A percentile compares a stretch with the other conserved stretches of the same genome.
Evolutionary conservation across 2,329 filamentous ascomycete genomes (phyloP).

Genomic region (Paecilomyces formosus): DNA sequence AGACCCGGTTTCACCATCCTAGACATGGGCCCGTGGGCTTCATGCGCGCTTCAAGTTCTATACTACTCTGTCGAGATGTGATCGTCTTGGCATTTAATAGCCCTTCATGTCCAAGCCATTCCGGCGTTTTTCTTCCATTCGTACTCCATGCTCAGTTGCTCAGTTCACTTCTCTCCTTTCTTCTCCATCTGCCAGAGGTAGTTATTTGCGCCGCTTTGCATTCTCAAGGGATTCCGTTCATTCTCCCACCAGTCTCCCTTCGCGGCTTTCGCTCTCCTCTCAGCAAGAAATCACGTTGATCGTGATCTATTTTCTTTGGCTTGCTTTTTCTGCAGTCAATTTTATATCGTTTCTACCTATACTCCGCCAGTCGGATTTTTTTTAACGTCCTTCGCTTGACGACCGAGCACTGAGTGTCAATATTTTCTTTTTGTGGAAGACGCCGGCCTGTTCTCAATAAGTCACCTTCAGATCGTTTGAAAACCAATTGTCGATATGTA

Average conservation of each 20-base stretch:
- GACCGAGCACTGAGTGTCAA: constrained; percentile 1
- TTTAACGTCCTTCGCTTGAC: background rate
- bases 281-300: constrained; percentile 12
- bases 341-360: background rate
- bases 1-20: constrained; percentile 9
- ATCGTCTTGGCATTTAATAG: constrained; percentile 7
- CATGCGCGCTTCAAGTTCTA: constrained; percentile 13
- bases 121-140: constrained; percentile 8
- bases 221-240: constrained; percentile 12
- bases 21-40: constrained; percentile 9
- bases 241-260: constrained; percentile 9
- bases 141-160: constrained; percentile 3
- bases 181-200: constrained; percentile 3
- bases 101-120: constrained; percentile 2
- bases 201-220: background rate
- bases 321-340: constrained; percentile 1
- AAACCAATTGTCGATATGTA: constrained; percentile 2
- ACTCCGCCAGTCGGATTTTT: constrained; percentile 2
- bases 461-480: constrained; percentile 1
- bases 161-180: constrained; percentile 5
- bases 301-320: constrained; percentile 7
- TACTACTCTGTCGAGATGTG: constrained; percentile 5
- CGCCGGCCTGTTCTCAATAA: constrained; percentile 2
- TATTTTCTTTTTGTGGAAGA: constrained; percentile 1
- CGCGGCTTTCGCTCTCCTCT: constrained; percentile 1